Conservation (phyloP, 164 flowering plant genomes). For the Aristolochia contorta region DNA sequence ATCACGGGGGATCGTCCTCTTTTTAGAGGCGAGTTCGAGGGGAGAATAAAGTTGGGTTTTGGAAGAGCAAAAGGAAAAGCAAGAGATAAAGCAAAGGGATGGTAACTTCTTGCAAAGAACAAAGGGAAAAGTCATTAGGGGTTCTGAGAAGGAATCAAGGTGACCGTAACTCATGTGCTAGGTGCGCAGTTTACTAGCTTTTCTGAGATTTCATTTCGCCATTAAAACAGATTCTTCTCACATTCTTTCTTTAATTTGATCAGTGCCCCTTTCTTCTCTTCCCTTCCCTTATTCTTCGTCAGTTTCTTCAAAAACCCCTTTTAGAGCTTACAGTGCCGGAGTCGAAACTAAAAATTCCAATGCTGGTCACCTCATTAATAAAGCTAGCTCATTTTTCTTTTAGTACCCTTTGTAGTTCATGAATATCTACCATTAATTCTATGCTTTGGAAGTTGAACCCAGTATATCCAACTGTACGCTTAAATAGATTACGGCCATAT, state of each 20-base stretch:
- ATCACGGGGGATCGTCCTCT: conserved; percentile 46
- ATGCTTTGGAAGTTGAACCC: not conserved
- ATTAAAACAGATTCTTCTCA: conserved; percentile 49
- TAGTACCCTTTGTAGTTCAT: not conserved
- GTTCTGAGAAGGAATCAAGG: conserved; percentile 33
- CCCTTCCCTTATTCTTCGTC: not conserved
- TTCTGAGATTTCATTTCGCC: conserved; percentile 35
- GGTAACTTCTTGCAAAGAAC: conserved; percentile 73
- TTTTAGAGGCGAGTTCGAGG: conserved; percentile 57
- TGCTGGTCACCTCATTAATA: not conserved
- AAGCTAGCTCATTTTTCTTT: not conserved
- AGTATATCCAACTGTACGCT: not conserved
- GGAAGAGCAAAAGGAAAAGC: conserved; percentile 27
- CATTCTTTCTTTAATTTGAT: not conserved
- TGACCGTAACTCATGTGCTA: conserved; percentile 54
- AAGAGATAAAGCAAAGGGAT: conserved; percentile 26
- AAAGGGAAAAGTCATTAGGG: conserved; percentile 35
- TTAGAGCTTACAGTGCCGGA: too few species aligned
- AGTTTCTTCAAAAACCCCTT: not conserved
- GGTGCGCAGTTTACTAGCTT: conserved; percentile 20
- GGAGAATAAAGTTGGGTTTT: conserved; percentile 51
- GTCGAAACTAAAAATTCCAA: too few species aligned
- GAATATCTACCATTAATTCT: not conserved
- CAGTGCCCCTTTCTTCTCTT: not conserved
- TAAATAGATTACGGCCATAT: not conserved